Evolutionary conservation across 768 basidiomycete genomes (phyloP).

Genomic region (Peribolospora baueri): DNA sequence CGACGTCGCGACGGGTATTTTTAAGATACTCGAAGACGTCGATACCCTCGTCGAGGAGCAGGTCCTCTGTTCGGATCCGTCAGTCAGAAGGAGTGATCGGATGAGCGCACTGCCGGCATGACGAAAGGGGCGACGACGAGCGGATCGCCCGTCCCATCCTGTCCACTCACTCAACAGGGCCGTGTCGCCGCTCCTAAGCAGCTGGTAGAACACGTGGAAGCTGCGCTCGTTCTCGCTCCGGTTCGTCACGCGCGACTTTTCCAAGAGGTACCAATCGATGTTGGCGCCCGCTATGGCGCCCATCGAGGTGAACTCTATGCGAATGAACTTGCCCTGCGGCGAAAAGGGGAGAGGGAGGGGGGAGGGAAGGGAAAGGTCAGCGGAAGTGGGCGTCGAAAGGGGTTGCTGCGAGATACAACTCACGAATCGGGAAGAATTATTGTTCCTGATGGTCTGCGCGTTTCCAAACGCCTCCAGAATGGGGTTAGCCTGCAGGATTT

Average conservation of each 20-base stretch:
- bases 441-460: constrained; percentile 91
- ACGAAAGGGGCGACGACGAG: too few species aligned
- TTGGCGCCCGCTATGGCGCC: constrained; percentile 94
- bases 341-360: background rate
- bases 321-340: constrained; percentile 65
- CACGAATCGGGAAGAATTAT: constrained; percentile 86
- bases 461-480: constrained; percentile 96
- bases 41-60: constrained; percentile 3
- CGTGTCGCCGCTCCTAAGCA: constrained; percentile 47
- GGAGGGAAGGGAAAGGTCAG: background rate
- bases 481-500: constrained; percentile 92
- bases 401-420: background rate
- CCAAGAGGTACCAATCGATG: constrained; percentile 94
- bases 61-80: constrained; percentile 2
- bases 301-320: constrained; percentile 75
- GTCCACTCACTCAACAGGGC: constrained; percentile 36
- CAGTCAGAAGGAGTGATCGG: background rate
- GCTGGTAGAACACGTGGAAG: constrained; percentile 94
- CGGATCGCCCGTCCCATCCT: too few species aligned
- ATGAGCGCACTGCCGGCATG: background rate
- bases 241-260: constrained; percentile 84
- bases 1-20: constrained; percentile 69
- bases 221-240: constrained; percentile 68
- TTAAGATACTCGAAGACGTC: constrained; percentile 79
- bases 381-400: background rate